A percentile compares a stretch with the other conserved stretches of the same genome.
Evolutionary conservation across 352 stramenopile species (phyloP).

Genomic region (Bremia lactucae): DNA sequence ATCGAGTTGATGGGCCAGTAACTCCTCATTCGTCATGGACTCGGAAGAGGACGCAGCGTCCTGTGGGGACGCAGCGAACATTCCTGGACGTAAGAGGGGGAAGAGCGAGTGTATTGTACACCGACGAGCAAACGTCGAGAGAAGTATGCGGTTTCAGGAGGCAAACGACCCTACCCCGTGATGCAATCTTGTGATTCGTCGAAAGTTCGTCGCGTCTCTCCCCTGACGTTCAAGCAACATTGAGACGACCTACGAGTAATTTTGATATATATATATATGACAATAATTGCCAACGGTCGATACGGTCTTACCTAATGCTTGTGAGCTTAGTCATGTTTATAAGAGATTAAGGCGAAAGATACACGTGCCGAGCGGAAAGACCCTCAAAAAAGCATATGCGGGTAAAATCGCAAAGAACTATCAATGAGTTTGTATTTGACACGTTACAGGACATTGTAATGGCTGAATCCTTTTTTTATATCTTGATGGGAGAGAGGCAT

Average conservation of each 20-base stretch:
- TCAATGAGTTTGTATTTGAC: too few relatives aligned
- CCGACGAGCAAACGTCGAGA: constrained; percentile 5
- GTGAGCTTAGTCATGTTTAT: too few relatives aligned
- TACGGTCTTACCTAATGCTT: too few relatives aligned
- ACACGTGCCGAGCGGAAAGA: too few relatives aligned
- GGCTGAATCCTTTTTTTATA: too few relatives aligned
- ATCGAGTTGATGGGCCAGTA: constrained; percentile 70
- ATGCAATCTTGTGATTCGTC: constrained; percentile 1
- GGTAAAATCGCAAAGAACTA: too few relatives aligned
- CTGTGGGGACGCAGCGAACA: constrained; percentile 5
- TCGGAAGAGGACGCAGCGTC: constrained; percentile 4
- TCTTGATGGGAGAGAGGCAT: too few relatives aligned
- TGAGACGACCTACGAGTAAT: constrained; percentile 11
- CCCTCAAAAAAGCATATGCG: too few relatives aligned
- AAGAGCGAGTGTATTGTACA: constrained; percentile 12
- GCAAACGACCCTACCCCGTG: neutral
- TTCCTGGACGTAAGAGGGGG: constrained; percentile 12
- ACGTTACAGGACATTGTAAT: too few relatives aligned
- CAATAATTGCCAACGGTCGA: too few relatives aligned
- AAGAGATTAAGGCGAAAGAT: too few relatives aligned
- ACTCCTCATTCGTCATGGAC: constrained; percentile 66
- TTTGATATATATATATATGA: too few relatives aligned
- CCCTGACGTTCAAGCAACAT: neutral
- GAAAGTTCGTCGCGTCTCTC: constrained; percentile 7
- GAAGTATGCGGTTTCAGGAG: constrained; percentile 8